A percentile compares a stretch with the other conserved stretches of the same genome.
Conservation (phyloP, 805 yeast species). For the Sporopachydermia lactativora region DNA sequence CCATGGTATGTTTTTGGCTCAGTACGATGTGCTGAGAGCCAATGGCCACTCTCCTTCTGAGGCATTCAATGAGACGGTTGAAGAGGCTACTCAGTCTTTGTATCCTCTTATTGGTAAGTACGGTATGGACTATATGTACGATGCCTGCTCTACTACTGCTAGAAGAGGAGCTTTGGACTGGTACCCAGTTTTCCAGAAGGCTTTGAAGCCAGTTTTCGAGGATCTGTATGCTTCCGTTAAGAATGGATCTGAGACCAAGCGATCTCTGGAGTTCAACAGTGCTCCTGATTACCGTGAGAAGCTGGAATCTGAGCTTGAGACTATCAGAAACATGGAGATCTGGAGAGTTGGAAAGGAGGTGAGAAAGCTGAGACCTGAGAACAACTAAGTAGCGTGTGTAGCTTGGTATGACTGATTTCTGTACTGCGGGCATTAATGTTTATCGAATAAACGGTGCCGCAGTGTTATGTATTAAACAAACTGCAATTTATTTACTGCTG, state of each 20-base stretch:
- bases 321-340: conserved; percentile 96
- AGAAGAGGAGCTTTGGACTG: conserved; percentile 99
- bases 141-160: conserved; percentile 99
- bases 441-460: conserved; percentile 1
- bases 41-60: conserved; percentile 99
- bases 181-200: conserved; percentile 98
- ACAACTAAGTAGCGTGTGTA: conserved; percentile 71
- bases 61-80: conserved; percentile 99
- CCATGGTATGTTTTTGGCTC: conserved; percentile 99
- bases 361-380: conserved; percentile 99
- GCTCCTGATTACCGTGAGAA: conserved; percentile 95
- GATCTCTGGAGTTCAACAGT: conserved; percentile 97
- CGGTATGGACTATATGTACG: conserved; percentile 99
- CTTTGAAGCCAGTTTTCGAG: conserved; percentile 96
- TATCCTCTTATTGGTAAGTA: conserved; percentile 98
- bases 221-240: conserved; percentile 90
- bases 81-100: conserved; percentile 98
- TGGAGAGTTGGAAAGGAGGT: conserved; percentile 99
- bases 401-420: too few species aligned
- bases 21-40: conserved; percentile 98
- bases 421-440: background rate
- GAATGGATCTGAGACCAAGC: conserved; percentile 95
- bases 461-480: background rate
- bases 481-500: too few species aligned
- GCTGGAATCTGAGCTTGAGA: conserved; percentile 85